Evolutionary conservation across 164 flowering plant species (phyloP).

Genomic region (Pachysandra terminalis): DNA sequence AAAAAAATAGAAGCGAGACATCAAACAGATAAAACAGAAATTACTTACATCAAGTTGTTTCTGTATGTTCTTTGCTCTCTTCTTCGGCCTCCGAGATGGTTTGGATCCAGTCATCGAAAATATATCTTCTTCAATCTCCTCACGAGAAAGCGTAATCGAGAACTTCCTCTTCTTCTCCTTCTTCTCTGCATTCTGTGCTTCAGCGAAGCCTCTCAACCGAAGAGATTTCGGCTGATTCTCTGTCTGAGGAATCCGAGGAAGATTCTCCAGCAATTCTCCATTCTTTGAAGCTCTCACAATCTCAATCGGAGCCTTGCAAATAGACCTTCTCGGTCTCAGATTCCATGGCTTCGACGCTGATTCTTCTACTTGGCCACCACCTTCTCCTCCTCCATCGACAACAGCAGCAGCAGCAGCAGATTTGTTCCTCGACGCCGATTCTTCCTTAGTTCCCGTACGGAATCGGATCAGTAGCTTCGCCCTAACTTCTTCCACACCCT

Average conservation of each 20-base stretch:
- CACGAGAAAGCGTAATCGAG: constrained; percentile 60
- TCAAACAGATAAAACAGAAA: not conserved
- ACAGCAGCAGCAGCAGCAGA: not conserved
- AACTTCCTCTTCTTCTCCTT: constrained; percentile 44
- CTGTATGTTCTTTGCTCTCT: constrained; percentile 50
- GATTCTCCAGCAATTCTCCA: constrained; percentile 11
- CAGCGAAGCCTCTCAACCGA: constrained; percentile 26
- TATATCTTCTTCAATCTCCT: constrained; percentile 70
- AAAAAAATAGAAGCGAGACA: not conserved
- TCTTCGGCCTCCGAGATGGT: constrained; percentile 52
- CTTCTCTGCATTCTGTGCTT: constrained; percentile 22
- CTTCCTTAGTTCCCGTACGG: not conserved
- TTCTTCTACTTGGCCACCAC: constrained; percentile 17
- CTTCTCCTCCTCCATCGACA: constrained; percentile 20
- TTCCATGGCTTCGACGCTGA: constrained; percentile 45
- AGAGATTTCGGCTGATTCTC: constrained; percentile 31
- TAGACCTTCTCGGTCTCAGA: constrained; percentile 50
- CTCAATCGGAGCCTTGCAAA: not conserved
- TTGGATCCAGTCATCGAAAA: constrained; percentile 54
- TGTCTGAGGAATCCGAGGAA: constrained; percentile 2
- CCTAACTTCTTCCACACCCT: not conserved
- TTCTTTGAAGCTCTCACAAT: not conserved
- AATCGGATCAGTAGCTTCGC: not conserved
- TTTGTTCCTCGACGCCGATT: not conserved
- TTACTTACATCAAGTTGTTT: constrained; percentile 51